Percentiles rank a stretch among this genome's conserved stretches.
Conservation (phyloP, 306 rosid species). For the Trifolium dubium region DNA sequence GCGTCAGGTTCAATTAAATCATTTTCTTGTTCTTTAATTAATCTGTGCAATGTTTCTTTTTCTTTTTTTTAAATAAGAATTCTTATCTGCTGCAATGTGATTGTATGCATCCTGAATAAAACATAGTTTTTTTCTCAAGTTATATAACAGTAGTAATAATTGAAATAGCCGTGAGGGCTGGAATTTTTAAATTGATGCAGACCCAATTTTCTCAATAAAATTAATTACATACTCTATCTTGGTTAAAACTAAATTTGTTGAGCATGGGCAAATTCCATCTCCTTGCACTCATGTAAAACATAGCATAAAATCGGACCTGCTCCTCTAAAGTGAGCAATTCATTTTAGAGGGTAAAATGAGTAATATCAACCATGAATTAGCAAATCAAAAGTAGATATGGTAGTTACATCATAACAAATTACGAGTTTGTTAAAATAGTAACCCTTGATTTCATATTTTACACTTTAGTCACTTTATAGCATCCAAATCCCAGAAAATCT, state of each 20-base stretch:
- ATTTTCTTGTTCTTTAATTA: constrained; percentile 29
- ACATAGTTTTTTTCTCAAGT: background rate
- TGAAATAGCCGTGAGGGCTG: constrained; percentile 22
- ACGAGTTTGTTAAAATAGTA: no score
- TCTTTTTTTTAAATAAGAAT: no score
- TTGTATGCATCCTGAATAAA: constrained; percentile 32
- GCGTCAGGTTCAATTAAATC: constrained; percentile 70
- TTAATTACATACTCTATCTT: background rate
- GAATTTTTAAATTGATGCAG: constrained; percentile 31
- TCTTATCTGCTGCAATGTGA: constrained; percentile 30
- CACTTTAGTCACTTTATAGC: no score
- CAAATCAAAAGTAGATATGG: no score
- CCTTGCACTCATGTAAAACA: constrained; percentile 22
- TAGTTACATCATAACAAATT: no score
- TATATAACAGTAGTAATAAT: constrained; percentile 28
- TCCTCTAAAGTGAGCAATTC: background rate
- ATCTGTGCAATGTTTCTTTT: constrained; percentile 13
- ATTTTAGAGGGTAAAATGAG: no score
- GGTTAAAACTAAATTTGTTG: constrained; percentile 32
- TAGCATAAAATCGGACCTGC: constrained; percentile 11
- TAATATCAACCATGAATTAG: no score
- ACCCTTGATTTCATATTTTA: no score
- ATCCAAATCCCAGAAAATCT: constrained; percentile 1
- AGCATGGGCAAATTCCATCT: constrained; percentile 22
- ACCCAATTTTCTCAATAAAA: background rate